A percentile compares a stretch with the other conserved stretches of the same genome.
phyloP scores from a whole-genome alignment of 1,284 basidiomycete genomes.

The Volvariella surrecta region DNA sequence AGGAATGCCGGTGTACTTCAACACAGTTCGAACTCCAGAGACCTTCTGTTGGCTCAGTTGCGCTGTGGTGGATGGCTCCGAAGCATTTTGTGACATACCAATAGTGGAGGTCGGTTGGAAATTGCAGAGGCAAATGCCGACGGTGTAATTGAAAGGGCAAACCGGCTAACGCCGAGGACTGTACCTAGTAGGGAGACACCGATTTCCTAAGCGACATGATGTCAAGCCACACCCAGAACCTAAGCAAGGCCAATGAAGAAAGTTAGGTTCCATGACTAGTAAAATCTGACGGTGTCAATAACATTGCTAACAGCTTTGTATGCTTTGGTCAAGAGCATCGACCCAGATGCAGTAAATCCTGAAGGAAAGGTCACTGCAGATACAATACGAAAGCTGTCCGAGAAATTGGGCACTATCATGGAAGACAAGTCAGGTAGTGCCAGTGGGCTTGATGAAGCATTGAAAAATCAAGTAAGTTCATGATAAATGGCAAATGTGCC shows the following conservation, averaged over 20 bases:
- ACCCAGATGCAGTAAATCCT: conserved; percentile 22
- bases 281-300: neutral
- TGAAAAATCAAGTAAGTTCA: conserved; percentile 53
- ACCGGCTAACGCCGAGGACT: too few species aligned
- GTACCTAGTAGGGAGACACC: too few species aligned
- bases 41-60: conserved; percentile 8
- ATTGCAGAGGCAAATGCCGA: too few species aligned
- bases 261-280: neutral
- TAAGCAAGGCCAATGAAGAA: neutral
- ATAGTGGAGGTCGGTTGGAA: neutral
- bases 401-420: conserved; percentile 54
- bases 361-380: conserved; percentile 32
- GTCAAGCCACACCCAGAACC: neutral
- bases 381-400: conserved; percentile 44
- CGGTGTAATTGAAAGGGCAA: too few species aligned
- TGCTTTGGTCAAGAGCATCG: conserved; percentile 41
- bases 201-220: neutral
- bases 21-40: conserved; percentile 43
- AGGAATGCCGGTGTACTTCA: conserved; percentile 63
- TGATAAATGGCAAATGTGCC: conserved; percentile 9
- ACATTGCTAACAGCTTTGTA: conserved; percentile 35
- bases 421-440: conserved; percentile 35
- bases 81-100: conserved; percentile 15
- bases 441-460: too few species aligned
- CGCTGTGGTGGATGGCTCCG: conserved; percentile 7